These are phyloP conservation scores for Cryptococcus sp. DNA, from an alignment of 1,284 basidiomycete species.

Conservation along the genomic window DNA sequence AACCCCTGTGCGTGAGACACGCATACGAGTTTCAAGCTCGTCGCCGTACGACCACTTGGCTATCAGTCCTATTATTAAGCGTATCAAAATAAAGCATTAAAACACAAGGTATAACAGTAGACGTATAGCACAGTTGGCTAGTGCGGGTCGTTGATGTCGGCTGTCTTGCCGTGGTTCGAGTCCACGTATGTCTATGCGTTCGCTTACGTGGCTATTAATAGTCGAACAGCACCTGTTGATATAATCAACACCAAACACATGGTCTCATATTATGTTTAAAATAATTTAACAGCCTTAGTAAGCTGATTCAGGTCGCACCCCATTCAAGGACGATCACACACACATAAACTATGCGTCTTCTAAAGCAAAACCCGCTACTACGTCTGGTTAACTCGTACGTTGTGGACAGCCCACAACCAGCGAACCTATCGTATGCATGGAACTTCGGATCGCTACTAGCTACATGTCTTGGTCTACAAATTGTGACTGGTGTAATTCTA, in stretches of 20 bases:
- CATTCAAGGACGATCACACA: background rate
- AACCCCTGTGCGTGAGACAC: too few species aligned
- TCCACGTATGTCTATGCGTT: conserved; percentile 13
- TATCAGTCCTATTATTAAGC: too few species aligned
- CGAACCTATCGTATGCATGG: conserved; percentile 43
- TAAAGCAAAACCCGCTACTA: conserved; percentile 12
- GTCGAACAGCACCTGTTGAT: conserved; percentile 1
- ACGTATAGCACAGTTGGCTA: conserved; percentile 5
- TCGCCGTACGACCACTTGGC: too few species aligned
- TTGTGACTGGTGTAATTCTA: conserved; percentile 40
- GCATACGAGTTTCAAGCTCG: too few species aligned
- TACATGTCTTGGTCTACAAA: conserved; percentile 41
- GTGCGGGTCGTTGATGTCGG: conserved; percentile 13
- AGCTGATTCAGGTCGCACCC: background rate
- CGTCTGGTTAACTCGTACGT: conserved; percentile 32
- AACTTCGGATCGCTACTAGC: conserved; percentile 45
- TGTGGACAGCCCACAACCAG: conserved; percentile 43
- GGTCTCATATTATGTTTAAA: too few species aligned
- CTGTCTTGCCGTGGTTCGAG: conserved; percentile 12
- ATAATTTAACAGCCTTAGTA: too few species aligned
- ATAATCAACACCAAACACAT: too few species aligned
- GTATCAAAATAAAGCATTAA: too few species aligned
- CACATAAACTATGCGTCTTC: conserved; percentile 6
- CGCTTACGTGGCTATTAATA: background rate
- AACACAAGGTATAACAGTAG: background rate